Evolutionary conservation across 2,329 filamentous ascomycete species (phyloP), one percentile per base, ranked within the genome.

Genomic region (Penicillium sp.): DNA sequence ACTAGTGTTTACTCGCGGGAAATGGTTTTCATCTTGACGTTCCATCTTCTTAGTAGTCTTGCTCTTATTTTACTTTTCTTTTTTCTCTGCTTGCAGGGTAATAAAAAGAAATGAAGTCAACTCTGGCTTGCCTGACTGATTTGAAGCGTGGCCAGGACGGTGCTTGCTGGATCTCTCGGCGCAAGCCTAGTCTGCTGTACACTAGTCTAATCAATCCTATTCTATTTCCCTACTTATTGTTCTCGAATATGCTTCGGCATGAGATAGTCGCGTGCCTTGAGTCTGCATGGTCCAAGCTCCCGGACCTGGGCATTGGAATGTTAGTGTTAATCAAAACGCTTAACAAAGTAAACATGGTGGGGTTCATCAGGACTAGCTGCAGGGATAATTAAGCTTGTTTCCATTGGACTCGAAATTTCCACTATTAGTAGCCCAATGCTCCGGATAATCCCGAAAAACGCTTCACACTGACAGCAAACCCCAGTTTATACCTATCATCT

Each of bases 191-290:
- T 51, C 49, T 49, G 66, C 63, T 68, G 67, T 69, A 69, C 58
- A 67, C 61, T 67, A 70, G 65, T 62, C 59, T 65, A 65, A 67
- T 66, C 62, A 61, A 67, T 55, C 60, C 50, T 39, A 60, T 58
- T 60, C 54, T 57, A 53, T 63, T 57, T 57, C 55, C 53, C 49
- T 42, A 26, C 19, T 50, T 4, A 29, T 49, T n/a, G 27, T 50
- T 33, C 23, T 35, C 39, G 27, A 37, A 49, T 47, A 63, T 31
- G 21, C n/a, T 10, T 29, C 35, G 33, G n/a, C 33, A 8, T 48
- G 5, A 13, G 33, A 48, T 10, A 14, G 13, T 29, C 29, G 23
- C 19, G 45, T 29, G 23, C 35, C n/a, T 19, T 11, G 35, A 39
- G n/a, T 39, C n/a, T 14, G 8, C 23, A 47, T 47, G 45, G 45